Percentiles rank a stretch among this genome's conserved stretches.
phyloP scores from a whole-genome alignment of 192 early-diverging fungal species.

The Cetraspora pellucida region DNA sequence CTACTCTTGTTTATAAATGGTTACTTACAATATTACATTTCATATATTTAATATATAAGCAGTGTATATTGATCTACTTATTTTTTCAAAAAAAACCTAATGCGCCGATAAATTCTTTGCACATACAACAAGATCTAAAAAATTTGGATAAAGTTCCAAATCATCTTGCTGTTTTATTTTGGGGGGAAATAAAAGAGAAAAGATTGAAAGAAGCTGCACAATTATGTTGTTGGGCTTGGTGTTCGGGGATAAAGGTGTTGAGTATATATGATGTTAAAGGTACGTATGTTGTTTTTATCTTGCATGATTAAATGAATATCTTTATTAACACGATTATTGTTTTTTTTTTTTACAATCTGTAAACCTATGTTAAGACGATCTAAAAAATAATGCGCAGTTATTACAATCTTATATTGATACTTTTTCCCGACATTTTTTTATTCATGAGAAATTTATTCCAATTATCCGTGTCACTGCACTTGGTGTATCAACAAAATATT shows the following conservation, averaged over 20 bases:
- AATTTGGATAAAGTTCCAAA: conserved; percentile 29
- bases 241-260: conserved; percentile 28
- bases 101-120: neutral
- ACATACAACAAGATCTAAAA: conserved; percentile 13
- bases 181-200: conserved; percentile 7
- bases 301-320: neutral
- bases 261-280: conserved; percentile 31
- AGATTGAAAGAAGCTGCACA: conserved; percentile 6
- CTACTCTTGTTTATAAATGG: neutral
- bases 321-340: neutral
- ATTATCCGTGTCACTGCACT: conserved; percentile 5
- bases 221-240: conserved; percentile 26
- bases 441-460: neutral
- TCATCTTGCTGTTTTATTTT: conserved; percentile 28
- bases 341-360: neutral
- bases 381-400: neutral
- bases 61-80: neutral
- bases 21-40: conserved; percentile 12
- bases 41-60: neutral
- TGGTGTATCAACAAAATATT: neutral
- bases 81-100: neutral
- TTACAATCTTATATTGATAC: conserved; percentile 23
- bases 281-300: neutral
- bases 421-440: conserved; percentile 10
- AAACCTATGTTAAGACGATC: neutral